phyloP scores from a whole-genome alignment of 345 rosid species.

The Eucalyptus microcorys region DNA sequence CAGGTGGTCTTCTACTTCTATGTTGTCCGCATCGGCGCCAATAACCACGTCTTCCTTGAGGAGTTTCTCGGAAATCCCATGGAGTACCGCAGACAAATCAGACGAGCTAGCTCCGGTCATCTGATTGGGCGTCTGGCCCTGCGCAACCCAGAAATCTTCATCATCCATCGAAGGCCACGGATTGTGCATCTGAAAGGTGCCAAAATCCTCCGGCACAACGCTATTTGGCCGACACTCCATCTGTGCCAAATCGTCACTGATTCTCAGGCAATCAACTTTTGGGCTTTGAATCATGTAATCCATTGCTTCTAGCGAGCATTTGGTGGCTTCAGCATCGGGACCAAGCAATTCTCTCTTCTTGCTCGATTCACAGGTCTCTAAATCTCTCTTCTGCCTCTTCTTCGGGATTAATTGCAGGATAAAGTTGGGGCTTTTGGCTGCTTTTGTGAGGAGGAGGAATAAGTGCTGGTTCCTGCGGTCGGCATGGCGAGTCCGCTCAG shows the following conservation, averaged over 20 bases:
- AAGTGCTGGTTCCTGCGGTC: slow-evolving; percentile 36
- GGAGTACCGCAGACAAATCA: neutral
- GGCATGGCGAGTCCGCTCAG: slow-evolving; percentile 18
- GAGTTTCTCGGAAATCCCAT: slow-evolving; percentile 3
- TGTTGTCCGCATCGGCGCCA: neutral
- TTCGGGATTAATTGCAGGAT: slow-evolving; percentile 22
- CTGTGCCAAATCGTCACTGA: neutral
- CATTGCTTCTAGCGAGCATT: neutral
- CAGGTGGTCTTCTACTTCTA: neutral
- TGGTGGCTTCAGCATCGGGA: neutral
- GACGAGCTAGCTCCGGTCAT: neutral
- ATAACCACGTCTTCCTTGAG: neutral
- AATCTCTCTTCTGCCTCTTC: slow-evolving; percentile 20
- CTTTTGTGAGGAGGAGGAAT: slow-evolving; percentile 30
- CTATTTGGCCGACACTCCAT: neutral
- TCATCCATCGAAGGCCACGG: neutral
- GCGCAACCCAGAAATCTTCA: too few relatives aligned
- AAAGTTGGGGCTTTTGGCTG: slow-evolving; percentile 19
- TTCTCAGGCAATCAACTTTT: neutral
- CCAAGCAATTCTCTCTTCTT: slow-evolving; percentile 23
- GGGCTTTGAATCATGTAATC: neutral
- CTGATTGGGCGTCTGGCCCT: neutral
- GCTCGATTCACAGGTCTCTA: slow-evolving; percentile 1
- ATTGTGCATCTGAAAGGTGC: neutral
- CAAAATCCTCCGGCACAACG: neutral